phyloP scores from a whole-genome alignment of 1,284 basidiomycete genomes.

The Apiotrichum laibachii region DNA sequence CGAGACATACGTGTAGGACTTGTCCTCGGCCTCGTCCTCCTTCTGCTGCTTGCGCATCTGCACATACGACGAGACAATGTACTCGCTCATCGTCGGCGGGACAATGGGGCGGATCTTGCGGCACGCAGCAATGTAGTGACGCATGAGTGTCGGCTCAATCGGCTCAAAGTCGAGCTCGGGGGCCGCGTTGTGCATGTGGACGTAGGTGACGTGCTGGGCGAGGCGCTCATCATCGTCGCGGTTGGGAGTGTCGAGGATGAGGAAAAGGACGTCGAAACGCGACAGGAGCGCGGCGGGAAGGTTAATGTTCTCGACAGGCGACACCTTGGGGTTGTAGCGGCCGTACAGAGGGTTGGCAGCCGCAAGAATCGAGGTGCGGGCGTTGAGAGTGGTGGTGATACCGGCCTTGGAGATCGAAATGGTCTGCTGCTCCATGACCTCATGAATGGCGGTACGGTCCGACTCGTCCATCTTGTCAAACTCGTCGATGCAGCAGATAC shows the following conservation, averaged over 20 bases:
- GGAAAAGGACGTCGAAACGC: conserved; percentile 93
- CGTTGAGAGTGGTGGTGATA: conserved; percentile 97
- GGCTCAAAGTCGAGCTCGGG: conserved; percentile 75
- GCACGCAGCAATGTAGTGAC: conserved; percentile 95
- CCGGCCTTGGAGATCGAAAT: conserved; percentile 99
- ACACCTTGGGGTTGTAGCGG: conserved; percentile 95
- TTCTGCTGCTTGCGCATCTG: conserved; percentile 88
- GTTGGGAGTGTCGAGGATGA: conserved; percentile 93
- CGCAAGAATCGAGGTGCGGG: conserved; percentile 95
- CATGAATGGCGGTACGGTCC: conserved; percentile 97
- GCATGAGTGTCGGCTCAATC: conserved; percentile 81
- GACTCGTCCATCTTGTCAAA: conserved; percentile 99
- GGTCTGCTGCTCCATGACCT: conserved; percentile 99
- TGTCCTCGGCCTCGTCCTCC: conserved; percentile 84
- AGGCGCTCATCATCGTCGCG: conserved; percentile 93
- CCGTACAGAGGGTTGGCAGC: conserved; percentile 98
- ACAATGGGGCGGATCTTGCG: conserved; percentile 84
- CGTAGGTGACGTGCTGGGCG: conserved; percentile 95
- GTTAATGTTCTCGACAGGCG: conserved; percentile 99
- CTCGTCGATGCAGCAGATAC: conserved; percentile 99
- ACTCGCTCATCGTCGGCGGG: conserved; percentile 79
- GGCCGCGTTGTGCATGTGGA: conserved; percentile 93
- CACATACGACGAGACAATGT: conserved; percentile 94
- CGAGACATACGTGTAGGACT: conserved; percentile 91
- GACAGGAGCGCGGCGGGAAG: conserved; percentile 93